These are phyloP conservation scores for Fusarium albidum DNA, from an alignment of 2,329 filamentous ascomycete species.

Conservation along the genomic window DNA sequence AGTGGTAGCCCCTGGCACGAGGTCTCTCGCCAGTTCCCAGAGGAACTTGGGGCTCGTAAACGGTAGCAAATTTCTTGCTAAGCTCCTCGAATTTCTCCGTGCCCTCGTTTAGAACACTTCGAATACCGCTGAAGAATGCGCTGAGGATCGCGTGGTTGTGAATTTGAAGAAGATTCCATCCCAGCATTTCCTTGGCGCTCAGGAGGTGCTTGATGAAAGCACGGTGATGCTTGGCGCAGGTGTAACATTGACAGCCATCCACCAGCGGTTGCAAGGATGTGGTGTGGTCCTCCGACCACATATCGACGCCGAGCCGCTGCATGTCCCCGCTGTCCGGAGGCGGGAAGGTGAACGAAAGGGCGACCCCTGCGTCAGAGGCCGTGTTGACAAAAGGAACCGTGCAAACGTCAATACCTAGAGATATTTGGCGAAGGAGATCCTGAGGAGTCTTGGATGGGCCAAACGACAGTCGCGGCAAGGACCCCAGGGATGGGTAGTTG, in stretches of 20 bases:
- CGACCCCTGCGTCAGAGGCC: slow-evolving; percentile 85
- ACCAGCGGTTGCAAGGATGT: slow-evolving; percentile 69
- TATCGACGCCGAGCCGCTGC: slow-evolving; percentile 74
- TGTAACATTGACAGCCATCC: slow-evolving; percentile 77
- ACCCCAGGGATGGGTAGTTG: slow-evolving; percentile 59
- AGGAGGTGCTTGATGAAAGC: slow-evolving; percentile 91
- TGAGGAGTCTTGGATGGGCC: slow-evolving; percentile 76
- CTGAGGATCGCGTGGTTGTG: slow-evolving; percentile 84
- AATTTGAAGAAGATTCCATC: slow-evolving; percentile 90
- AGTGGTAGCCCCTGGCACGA: slow-evolving; percentile 82
- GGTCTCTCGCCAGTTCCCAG: slow-evolving; percentile 80
- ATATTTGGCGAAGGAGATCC: slow-evolving; percentile 77
- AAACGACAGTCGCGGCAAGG: slow-evolving; percentile 78
- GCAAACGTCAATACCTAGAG: slow-evolving; percentile 81
- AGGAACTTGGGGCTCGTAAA: slow-evolving; percentile 77
- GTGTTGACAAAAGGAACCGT: slow-evolving; percentile 77
- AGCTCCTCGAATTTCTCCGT: slow-evolving; percentile 65
- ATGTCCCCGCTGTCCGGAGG: slow-evolving; percentile 34
- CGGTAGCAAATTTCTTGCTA: slow-evolving; percentile 50
- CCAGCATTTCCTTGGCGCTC: slow-evolving; percentile 93
- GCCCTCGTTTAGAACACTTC: slow-evolving; percentile 68
- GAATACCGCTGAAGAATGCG: slow-evolving; percentile 76
- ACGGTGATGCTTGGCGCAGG: slow-evolving; percentile 83
- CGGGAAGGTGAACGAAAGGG: slow-evolving; percentile 81
- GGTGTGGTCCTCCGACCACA: slow-evolving; percentile 74